phyloP scores from a whole-genome alignment of 805 yeast species.

The Wickerhamomyces queroliae region DNA sequence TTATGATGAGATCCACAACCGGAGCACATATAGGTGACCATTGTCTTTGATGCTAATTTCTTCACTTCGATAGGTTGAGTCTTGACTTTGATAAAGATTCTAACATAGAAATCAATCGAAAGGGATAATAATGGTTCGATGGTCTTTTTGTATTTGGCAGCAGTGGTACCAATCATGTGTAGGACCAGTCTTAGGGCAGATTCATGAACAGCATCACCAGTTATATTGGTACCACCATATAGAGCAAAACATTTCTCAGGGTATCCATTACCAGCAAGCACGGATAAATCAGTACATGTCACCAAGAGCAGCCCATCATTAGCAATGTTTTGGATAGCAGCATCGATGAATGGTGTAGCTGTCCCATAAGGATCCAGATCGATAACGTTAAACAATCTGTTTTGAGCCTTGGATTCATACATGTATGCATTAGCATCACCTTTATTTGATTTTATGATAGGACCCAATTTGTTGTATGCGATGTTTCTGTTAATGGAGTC shows the following conservation, averaged over 20 bases:
- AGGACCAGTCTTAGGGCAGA: constrained; percentile 84
- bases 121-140: constrained; percentile 84
- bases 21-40: constrained; percentile 75
- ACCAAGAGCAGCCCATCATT: constrained; percentile 84
- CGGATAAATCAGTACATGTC: constrained; percentile 95
- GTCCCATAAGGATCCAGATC: constrained; percentile 98
- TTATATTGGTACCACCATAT: constrained; percentile 88
- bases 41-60: constrained; percentile 66
- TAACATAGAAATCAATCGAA: constrained; percentile 88
- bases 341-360: constrained; percentile 91
- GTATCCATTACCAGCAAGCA: constrained; percentile 90
- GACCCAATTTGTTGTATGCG: constrained; percentile 52
- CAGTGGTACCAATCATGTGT: constrained; percentile 68
- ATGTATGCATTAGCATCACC: constrained; percentile 91
- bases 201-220: constrained; percentile 87
- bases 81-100: constrained; percentile 75
- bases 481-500: constrained; percentile 70
- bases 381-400: constrained; percentile 66
- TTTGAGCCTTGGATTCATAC: constrained; percentile 40
- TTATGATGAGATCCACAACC: constrained; percentile 74
- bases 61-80: constrained; percentile 81
- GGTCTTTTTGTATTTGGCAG: constrained; percentile 82
- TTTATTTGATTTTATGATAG: constrained; percentile 57
- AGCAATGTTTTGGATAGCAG: constrained; percentile 78
- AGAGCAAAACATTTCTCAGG: constrained; percentile 95